These are phyloP conservation scores for Deinandra increscens DNA, from an alignment of 129 eudicot genomes.

Conservation along the genomic window DNA sequence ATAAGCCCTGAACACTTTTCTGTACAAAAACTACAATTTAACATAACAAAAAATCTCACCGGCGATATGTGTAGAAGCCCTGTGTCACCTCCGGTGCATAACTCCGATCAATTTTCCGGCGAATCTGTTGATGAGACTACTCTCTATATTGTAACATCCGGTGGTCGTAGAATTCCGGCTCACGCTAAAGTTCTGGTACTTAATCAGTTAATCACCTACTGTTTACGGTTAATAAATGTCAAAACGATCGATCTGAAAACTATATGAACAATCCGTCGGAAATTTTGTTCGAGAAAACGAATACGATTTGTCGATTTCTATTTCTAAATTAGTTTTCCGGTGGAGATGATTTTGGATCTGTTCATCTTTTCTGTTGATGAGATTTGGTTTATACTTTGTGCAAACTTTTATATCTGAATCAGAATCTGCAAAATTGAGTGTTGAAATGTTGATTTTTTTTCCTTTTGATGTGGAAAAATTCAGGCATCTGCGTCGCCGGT, in stretches of 20 bases:
- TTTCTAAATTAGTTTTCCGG: background rate
- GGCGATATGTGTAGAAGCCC: slow-evolving; percentile 22
- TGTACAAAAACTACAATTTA: too few species aligned
- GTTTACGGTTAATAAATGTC: background rate
- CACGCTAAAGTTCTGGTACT: slow-evolving; percentile 65
- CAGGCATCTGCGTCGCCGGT: slow-evolving; percentile 87
- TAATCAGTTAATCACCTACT: background rate
- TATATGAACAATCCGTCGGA: background rate
- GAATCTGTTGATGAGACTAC: slow-evolving; percentile 45
- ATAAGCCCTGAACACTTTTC: background rate
- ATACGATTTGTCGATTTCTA: background rate
- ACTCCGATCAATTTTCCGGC: slow-evolving; percentile 24
- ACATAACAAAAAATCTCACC: background rate
- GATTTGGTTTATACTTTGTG: background rate
- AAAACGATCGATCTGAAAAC: background rate
- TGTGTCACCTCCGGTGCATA: slow-evolving; percentile 18
- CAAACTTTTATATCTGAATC: background rate
- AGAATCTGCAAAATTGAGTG: background rate
- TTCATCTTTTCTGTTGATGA: too few species aligned
- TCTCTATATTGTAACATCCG: slow-evolving; percentile 63
- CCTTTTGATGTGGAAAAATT: background rate
- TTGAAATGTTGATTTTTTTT: background rate
- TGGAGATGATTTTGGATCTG: too few species aligned
- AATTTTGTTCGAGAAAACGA: background rate
- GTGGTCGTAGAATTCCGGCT: slow-evolving; percentile 65